phyloP scores from a whole-genome alignment of 352 stramenopile species.

The Elongisporangium anandrum region DNA sequence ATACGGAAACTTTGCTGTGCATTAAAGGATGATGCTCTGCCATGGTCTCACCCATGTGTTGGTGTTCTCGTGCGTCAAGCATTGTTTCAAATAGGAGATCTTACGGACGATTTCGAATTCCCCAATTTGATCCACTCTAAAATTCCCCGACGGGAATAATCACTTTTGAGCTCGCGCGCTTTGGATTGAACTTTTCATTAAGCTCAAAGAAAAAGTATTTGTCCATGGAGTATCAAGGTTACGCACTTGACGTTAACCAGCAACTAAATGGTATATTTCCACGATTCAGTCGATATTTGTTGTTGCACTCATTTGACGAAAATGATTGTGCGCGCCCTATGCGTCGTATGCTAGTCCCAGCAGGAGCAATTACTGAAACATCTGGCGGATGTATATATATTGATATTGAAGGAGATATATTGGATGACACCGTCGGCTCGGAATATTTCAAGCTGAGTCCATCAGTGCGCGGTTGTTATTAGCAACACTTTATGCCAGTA shows the following conservation, averaged over 20 bases:
- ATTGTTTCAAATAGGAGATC: slow-evolving; percentile 36
- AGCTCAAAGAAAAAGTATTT: too few species aligned
- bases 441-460: slow-evolving; percentile 24
- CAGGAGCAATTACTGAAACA: slow-evolving; percentile 17
- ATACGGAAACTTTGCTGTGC: slow-evolving; percentile 34
- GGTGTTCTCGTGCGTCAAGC: slow-evolving; percentile 30
- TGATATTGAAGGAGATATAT: slow-evolving; percentile 2
- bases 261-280: slow-evolving; percentile 34
- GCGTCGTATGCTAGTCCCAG: slow-evolving; percentile 30
- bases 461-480: slow-evolving; percentile 34
- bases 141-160: slow-evolving; percentile 7
- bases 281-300: slow-evolving; percentile 32
- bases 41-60: slow-evolving; percentile 35
- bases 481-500: slow-evolving; percentile 27
- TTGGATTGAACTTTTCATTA: slow-evolving; percentile 29
- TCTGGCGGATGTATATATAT: slow-evolving; percentile 6
- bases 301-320: slow-evolving; percentile 9
- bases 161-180: slow-evolving; percentile 40
- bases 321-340: slow-evolving; percentile 9
- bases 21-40: slow-evolving; percentile 36
- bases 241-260: slow-evolving; percentile 27
- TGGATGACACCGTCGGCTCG: slow-evolving; percentile 20
- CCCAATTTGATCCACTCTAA: slow-evolving; percentile 26
- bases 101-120: slow-evolving; percentile 50
- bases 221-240: slow-evolving; percentile 39